Evolutionary conservation across 2,329 filamentous ascomycete species (phyloP).

Genomic region (Hypoxylon sp.): DNA sequence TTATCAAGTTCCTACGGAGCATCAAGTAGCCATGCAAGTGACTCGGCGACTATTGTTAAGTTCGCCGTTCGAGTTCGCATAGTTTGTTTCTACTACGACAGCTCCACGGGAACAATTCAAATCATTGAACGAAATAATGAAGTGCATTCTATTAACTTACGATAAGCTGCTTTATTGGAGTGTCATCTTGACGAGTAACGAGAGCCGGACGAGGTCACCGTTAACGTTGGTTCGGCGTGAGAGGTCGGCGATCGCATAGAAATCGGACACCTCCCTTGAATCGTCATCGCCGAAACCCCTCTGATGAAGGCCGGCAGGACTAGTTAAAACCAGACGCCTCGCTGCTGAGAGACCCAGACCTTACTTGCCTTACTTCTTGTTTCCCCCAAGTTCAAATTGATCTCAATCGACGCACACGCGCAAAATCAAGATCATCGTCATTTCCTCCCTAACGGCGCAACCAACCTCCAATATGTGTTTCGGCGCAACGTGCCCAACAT

Average conservation of each 20-base stretch:
- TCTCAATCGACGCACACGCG: constrained; percentile 1
- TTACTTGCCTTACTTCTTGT: constrained; percentile 2
- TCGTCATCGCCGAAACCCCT: constrained; percentile 39
- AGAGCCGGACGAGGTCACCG: neutral
- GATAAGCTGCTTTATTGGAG: neutral
- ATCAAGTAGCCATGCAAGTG: constrained; percentile 24
- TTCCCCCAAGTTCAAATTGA: neutral
- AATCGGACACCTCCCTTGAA: constrained; percentile 31
- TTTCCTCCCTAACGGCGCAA: constrained; percentile 11
- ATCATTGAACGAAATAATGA: neutral
- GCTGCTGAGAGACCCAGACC: neutral
- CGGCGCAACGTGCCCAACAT: constrained; percentile 44
- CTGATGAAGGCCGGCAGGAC: constrained; percentile 32
- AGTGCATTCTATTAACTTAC: neutral
- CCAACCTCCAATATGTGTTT: constrained; percentile 45
- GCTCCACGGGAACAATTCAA: neutral
- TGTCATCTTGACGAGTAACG: neutral
- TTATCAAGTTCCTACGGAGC: constrained; percentile 60
- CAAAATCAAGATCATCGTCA: constrained; percentile 17
- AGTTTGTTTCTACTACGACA: neutral
- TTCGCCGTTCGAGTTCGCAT: neutral
- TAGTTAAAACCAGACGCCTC: neutral
- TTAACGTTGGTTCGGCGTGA: neutral
- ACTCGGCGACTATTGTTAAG: neutral
- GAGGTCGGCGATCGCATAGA: constrained; percentile 38